Base-by-base conservation (phyloP, 148 eudicot species). In the Selenicereus undatus region DNA sequence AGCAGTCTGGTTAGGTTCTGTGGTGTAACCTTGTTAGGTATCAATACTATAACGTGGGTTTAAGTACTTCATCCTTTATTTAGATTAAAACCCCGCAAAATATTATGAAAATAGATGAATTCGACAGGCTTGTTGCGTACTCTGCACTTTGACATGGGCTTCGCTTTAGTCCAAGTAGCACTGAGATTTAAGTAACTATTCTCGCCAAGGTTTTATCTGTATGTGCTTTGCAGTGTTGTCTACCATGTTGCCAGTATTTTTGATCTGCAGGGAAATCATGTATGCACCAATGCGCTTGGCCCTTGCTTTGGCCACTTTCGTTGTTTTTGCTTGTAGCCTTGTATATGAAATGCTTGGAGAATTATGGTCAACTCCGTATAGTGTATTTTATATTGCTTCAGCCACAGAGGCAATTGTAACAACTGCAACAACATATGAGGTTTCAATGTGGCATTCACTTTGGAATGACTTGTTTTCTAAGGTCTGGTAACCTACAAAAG, bases 381-480 rank as follows among this genome's bases (percentile, higher is more conserved):
- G 93, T 85, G 39, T 91, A 77, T 80, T 89, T 77, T 82, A 82
- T 66, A 80, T 96, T 71, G 88, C 93, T 65, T 92, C 95, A 78
- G 83, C 78, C 76, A 88, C 97, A 42, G 90, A 92, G 88, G 83
- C 94, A 54, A 91, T 97, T 74, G 93, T 91, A 56, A 88, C 83
- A 62, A 79, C 30, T 27, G 17, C 30, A 66, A 27, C 94, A 35
- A 27, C 94, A 42, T 81, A 84, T 58, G 94, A 92, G 86, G 90
- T 88, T 86, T 92, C 99, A 30, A 71, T 91, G 81, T 92, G 97
- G 97, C 95, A 94, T 79, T 84, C 97, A 60, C 92, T 96, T 72
- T 96, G 98, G 97, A 90, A 89, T 76, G 99, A 96, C 85, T 88
- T 96, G 76, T 94, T 94, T 85, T 92, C 97, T 52, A 90, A 94